Percentiles rank a stretch among this genome's conserved stretches.
Conservation (phyloP, 2,329 filamentous ascomycete species). For the Penicillium sp. region DNA sequence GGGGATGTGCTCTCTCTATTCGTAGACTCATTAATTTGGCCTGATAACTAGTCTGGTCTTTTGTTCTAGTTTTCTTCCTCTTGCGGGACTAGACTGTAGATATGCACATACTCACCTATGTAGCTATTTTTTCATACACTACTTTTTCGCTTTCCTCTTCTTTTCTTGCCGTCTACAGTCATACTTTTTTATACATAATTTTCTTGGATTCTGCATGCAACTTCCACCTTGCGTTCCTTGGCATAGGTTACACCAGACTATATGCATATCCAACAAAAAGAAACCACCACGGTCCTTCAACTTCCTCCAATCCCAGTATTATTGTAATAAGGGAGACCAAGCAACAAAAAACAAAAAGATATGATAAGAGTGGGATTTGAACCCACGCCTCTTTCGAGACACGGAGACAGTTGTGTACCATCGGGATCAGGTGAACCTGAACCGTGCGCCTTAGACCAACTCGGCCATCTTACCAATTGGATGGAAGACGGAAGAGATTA, state of each 20-base stretch:
- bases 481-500: not conserved
- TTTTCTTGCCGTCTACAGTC: not conserved
- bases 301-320: not conserved
- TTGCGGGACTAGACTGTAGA: not conserved
- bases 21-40: not conserved
- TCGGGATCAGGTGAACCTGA: constrained; percentile 32
- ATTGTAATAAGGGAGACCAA: not conserved
- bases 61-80: not conserved
- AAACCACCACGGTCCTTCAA: not conserved
- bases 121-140: no score
- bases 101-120: not conserved
- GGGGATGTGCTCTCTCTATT: not conserved
- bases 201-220: not conserved
- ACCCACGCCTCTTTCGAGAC: constrained; percentile 16
- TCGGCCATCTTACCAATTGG: constrained; percentile 33
- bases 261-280: not conserved
- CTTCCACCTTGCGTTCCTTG: not conserved
- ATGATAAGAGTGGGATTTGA: constrained; percentile 17
- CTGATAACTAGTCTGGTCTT: not conserved
- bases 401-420: constrained; percentile 16
- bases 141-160: not conserved
- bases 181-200: no score
- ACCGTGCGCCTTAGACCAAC: constrained; percentile 39
- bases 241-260: not conserved
- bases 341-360: constrained; percentile 1